Evolutionary conservation across 1,139 yeast species (phyloP).

Genomic region (Debaryomyces sp.): DNA sequence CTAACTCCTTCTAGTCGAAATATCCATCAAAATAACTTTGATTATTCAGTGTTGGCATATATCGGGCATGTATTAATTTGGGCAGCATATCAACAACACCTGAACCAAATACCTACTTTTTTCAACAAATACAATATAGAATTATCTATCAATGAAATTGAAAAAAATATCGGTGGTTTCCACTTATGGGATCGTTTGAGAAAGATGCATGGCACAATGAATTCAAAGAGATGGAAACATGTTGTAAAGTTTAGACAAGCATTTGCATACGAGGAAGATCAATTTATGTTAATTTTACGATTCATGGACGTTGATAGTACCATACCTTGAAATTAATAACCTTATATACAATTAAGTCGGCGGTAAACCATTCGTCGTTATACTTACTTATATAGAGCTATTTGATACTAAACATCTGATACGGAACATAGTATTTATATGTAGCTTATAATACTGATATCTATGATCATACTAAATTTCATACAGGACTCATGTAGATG

Average conservation of each 20-base stretch:
- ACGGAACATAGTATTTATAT: not conserved
- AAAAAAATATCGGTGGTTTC: slow-evolving; percentile 41
- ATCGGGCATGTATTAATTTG: slow-evolving; percentile 47
- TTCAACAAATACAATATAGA: slow-evolving; percentile 24
- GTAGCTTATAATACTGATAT: not conserved
- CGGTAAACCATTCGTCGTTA: not conserved
- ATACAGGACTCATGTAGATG: not conserved
- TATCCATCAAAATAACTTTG: slow-evolving; percentile 41
- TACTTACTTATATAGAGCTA: not conserved
- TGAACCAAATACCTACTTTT: slow-evolving; percentile 19
- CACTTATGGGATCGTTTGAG: slow-evolving; percentile 49
- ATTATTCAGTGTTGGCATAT: slow-evolving; percentile 42
- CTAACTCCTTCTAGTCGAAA: slow-evolving; percentile 39
- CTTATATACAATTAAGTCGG: not conserved
- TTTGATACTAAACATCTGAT: not conserved
- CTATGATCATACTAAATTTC: not conserved
- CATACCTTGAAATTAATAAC: slow-evolving; percentile 9
- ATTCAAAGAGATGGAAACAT: slow-evolving; percentile 51
- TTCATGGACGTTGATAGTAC: slow-evolving; percentile 29
- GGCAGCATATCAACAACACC: slow-evolving; percentile 34
- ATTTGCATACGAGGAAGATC: slow-evolving; percentile 46
- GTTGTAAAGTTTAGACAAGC: slow-evolving; percentile 41
- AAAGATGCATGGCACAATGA: slow-evolving; percentile 37
- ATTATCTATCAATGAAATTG: slow-evolving; percentile 22
- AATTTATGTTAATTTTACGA: slow-evolving; percentile 43